Base-by-base conservation (phyloP, 108 stramenopile species). In the Nannochloropsis gaditana region DNA sequence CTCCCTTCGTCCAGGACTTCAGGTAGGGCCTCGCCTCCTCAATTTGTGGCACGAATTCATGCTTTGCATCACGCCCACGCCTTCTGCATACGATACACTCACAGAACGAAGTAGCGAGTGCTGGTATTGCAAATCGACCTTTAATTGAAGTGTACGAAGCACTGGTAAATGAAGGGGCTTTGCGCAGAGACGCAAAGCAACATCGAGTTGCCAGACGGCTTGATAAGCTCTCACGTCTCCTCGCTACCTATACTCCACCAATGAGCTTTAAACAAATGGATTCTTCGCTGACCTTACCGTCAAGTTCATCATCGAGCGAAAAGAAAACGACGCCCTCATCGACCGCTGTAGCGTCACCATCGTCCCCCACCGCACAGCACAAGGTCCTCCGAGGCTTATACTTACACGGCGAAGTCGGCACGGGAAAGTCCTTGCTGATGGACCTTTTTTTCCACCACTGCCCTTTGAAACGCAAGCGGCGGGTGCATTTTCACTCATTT, bases 401-500 rank as follows among this genome's bases (percentile, higher is more conserved):
- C 91, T 84, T 97, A 45, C 90, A 94, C 84, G 97, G 97, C 19
- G 81, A 91, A 21, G 96, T 97, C 9, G 97, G 97, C n/a, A 93
- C 93, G 9, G 98, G 98, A 11, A 98, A 98, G 83, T 92, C 94
- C 17, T 92, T 95, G 90, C 85, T 96, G 19, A 95, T 98, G 95
- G 94, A 97, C 90, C 43, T 91, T 44, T 95, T 97, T 83, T 95
- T 87, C 84, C 90, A 89, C 83, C 85, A 9, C 88, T 84, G 82
- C 45, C 79, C 45, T 6, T 73, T 73, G n/a, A 15, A 15, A 73
- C 45, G 79, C 82, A 96, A 94, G 85, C 94, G 96, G 91, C 90
- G 95, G 11, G 92, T 94, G 44, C 98, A 98, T 85, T 98, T 97
- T 90, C 96, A 98, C 89, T 85, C 92, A 42, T 96, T 97, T 86